phyloP scores from a whole-genome alignment of 805 yeast genomes.

The Spathaspora sp. region DNA sequence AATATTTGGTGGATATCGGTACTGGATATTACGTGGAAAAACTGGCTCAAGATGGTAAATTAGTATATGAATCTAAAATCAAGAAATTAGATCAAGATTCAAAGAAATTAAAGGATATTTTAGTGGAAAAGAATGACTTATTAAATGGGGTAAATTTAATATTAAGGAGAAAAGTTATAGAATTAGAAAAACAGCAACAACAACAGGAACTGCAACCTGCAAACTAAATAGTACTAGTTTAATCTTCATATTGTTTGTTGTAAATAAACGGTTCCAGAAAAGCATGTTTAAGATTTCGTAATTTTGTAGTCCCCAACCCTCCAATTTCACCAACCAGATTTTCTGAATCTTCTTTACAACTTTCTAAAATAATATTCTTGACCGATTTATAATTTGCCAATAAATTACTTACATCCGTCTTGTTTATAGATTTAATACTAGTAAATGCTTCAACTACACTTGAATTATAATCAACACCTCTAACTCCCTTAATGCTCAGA shows the following conservation, averaged over 20 bases:
- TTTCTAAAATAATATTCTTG: constrained; percentile 33
- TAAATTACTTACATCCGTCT: constrained; percentile 50
- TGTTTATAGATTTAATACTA: constrained; percentile 44
- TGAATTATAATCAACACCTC: constrained; percentile 42
- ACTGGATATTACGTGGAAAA: constrained; percentile 95
- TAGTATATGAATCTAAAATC: constrained; percentile 72
- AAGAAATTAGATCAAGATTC: constrained; percentile 70
- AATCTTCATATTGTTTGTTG: constrained; percentile 30
- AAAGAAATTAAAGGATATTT: constrained; percentile 66
- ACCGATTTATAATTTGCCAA: constrained; percentile 47
- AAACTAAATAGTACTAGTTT: not conserved
- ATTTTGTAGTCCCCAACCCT: constrained; percentile 49
- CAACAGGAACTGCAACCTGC: not conserved
- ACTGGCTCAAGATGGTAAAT: constrained; percentile 57
- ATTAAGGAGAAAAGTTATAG: constrained; percentile 49
- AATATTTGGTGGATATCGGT: constrained; percentile 88
- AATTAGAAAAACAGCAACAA: constrained; percentile 36
- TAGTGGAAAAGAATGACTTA: constrained; percentile 67
- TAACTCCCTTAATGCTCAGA: constrained; percentile 38
- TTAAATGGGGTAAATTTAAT: constrained; percentile 59
- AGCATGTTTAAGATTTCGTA: constrained; percentile 34
- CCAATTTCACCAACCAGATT: constrained; percentile 22
- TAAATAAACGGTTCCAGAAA: constrained; percentile 51
- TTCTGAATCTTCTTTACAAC: constrained; percentile 23
- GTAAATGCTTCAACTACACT: constrained; percentile 45